Percentiles rank a stretch among this genome's conserved stretches.
phyloP scores from a whole-genome alignment of 2,329 filamentous ascomycete species.

The Fusarium concolor region DNA sequence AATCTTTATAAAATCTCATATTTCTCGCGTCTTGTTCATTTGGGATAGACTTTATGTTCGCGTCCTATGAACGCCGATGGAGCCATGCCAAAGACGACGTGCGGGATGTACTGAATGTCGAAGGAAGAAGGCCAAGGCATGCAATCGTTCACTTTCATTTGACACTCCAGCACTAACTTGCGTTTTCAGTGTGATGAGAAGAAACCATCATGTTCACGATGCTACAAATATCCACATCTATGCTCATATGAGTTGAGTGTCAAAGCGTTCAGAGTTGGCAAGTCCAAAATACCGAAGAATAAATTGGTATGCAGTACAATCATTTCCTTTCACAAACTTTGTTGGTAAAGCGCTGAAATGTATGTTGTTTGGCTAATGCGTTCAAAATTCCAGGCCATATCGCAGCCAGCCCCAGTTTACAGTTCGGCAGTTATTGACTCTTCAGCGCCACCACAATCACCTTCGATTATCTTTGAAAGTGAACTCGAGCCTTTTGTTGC shows the following conservation, averaged over 20 bases:
- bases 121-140: constrained; percentile 25
- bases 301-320: neutral
- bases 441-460: no score
- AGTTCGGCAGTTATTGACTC: no score
- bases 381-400: neutral
- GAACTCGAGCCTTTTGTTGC: neutral
- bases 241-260: constrained; percentile 22
- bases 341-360: no score
- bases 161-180: neutral
- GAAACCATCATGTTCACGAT: constrained; percentile 7
- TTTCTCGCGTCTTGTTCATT: no score
- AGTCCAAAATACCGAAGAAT: neutral
- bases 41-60: no score
- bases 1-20: no score
- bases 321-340: no score
- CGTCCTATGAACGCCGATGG: neutral
- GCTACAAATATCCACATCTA: constrained; percentile 1
- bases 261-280: neutral
- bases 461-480: neutral
- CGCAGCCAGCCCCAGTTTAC: neutral
- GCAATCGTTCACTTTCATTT: no score
- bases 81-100: constrained; percentile 8
- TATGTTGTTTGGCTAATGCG: no score
- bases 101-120: constrained; percentile 20
- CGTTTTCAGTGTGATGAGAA: constrained; percentile 8